Evolutionary conservation across 1,139 yeast genomes (phyloP), one percentile per base, ranked within the genome.

Genomic region (Kluyveromyces marxianus): DNA sequence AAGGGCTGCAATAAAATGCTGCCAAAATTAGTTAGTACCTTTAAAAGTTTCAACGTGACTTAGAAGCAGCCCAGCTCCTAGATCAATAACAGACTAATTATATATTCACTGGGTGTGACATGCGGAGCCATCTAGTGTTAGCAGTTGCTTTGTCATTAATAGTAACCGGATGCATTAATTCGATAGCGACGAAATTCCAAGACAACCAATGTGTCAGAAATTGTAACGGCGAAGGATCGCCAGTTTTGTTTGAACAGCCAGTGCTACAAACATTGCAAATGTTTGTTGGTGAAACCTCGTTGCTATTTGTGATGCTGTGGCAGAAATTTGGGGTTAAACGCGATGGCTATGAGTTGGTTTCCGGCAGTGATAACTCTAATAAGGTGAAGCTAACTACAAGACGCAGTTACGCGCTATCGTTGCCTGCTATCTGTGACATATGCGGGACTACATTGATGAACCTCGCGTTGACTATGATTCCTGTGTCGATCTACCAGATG

Each of bases 401-500:
- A n/a, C 54, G 52, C 40, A 58, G 70, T 2, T 41, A 67, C 14
- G 49, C 71, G 4, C 59, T 77, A 43, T 69, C 86, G 0, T 63
- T 83, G 34, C 94, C 95, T 0, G 79, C 94, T 1, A 60, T 75
- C 8, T 83, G 89, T 63, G 95, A 86, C 61, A 72, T 85, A 46
- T 60, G 76, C 41, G 92, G 83, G 3, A 85, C 95, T 1, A 84
- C 94, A 0, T 65, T 85, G 55, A 75, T 85, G 77, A 83, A 84
- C 55, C 63, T 84, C n/a, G 95, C 94, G 0, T 70, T 86, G 51
- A 63, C 84, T 14, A 79, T 80, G 60, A 80, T 81, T 1, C 94
- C 95, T 0, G 95, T 85, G n/a, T 82, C 90, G 1, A 75, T 85
- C 40, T 86, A 83, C 63, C 95, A 86, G 62, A 86, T 86, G 95